phyloP scores from a whole-genome alignment of 2,329 filamentous ascomycete species.

The Aspergillus sp. region DNA sequence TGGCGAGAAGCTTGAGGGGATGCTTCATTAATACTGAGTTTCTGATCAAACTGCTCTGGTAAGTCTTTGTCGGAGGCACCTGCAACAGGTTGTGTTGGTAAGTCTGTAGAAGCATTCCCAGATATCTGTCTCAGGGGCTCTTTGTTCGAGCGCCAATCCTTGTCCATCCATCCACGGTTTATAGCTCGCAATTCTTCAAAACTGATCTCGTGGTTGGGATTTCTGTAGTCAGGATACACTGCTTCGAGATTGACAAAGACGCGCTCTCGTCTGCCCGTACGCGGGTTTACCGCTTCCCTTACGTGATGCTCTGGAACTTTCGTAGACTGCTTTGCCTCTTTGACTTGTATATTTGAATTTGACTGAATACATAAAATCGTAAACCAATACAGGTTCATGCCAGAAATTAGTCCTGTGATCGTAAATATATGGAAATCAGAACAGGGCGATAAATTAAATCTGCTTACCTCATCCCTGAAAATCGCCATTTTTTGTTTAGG shows the following conservation, averaged over 20 bases:
- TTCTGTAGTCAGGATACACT: constrained; percentile 73
- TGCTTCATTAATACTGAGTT: constrained; percentile 22
- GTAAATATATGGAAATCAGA: constrained; percentile 68
- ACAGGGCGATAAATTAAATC: constrained; percentile 28
- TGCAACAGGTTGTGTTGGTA: constrained; percentile 8
- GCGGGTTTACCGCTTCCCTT: constrained; percentile 77
- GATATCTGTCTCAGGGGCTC: constrained; percentile 55
- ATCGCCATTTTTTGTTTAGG: constrained; percentile 77
- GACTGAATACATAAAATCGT: constrained; percentile 52
- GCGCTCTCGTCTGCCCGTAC: constrained; percentile 76
- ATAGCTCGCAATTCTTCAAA: constrained; percentile 88
- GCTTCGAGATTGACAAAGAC: constrained; percentile 83
- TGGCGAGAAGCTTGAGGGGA: no score
- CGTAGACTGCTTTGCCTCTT: constrained; percentile 40
- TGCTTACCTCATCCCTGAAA: constrained; percentile 93
- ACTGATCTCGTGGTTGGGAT: constrained; percentile 70
- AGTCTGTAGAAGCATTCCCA: constrained; percentile 25
- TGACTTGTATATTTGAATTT: constrained; percentile 33
- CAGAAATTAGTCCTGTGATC: constrained; percentile 90
- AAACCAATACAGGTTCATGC: constrained; percentile 35
- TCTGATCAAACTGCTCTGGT: constrained; percentile 27
- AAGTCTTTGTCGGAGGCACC: constrained; percentile 17
- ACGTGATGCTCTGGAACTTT: constrained; percentile 67
- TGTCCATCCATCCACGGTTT: constrained; percentile 62
- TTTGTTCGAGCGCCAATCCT: constrained; percentile 47